Base-by-base conservation (phyloP, 169 alveolate species). In the Eimeria falciformis region DNA sequence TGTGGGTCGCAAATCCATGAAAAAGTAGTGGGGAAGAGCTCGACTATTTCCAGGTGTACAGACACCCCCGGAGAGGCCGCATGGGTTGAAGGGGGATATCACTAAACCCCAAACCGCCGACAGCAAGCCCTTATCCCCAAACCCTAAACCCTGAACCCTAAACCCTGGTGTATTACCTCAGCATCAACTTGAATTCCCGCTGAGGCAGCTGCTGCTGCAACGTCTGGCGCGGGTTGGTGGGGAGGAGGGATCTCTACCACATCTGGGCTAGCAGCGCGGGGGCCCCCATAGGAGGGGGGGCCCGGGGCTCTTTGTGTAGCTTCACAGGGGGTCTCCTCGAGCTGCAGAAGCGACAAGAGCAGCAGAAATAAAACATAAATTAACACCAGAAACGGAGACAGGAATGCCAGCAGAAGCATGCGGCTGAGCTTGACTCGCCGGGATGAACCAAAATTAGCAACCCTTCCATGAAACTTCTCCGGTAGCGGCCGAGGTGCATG, bases 111-210 rank as follows among this genome's bases (percentile, higher is more conserved):
- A n/a, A n/a, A n/a, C n/a, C n/a, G n/a, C n/a, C n/a, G n/a, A n/a
- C n/a, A 50, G 62, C 62, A 50, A 50, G 23, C 11, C 62, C 62
- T 12, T 50, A 50, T 50, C 11, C 23, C 3, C 62, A 50, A 50
- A 21, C 18, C 23, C 62, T 50, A 50, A 0, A 1, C 2, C 62
- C 11, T n/a, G n/a, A n/a, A n/a, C n/a, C n/a, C n/a, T n/a, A n/a
- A n/a, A n/a, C n/a, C n/a, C n/a, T n/a, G n/a, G 62, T 14, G 62
- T 50, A 7, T 14, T 62, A 62, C 73, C 12, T 62, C 73, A 18
- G 73, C 17, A 62, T 62, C 73, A n/a, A 62, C 73, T 62, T 62
- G 73, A n/a, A 62, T 62, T 29, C 73, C 73, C 29, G 73, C 73
- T 14, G 73, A n/a, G 11, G 73, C 73, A 9, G 73, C 73, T 62